Base-by-base conservation (phyloP, 805 yeast genomes). In the Ogataea trehalophila region DNA sequence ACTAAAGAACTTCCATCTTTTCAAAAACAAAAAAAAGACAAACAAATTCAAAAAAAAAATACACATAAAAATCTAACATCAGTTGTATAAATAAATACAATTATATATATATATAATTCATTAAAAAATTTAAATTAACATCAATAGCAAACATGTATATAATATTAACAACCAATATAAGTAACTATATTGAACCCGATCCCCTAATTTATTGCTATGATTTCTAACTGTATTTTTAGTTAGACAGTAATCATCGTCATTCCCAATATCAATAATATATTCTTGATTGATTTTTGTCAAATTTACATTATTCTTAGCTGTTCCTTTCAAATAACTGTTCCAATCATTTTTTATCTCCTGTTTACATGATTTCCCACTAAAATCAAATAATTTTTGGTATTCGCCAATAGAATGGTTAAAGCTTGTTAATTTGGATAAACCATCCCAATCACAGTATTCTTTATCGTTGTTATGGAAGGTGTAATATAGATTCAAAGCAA, bases 401-500 rank as follows among this genome's bases (percentile, higher is more conserved):
- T 52, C 43, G 20, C 51, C 53, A 5, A 51, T 39, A 4, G 58
- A 49, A 17, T 42, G 42, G n/a, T 50, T 50, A 37, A 43, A 49
- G 1, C 45, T 43, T 20, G 51, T 48, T 20, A 58, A 37, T 41
- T 48, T 52, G 3, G 56, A 59, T 2, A 48, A 33, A 1, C 55
- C 57, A 22, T 48, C 48, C 17, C 51, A 52, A 17, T 52, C 42
- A 37, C 62, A 60, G 42, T 37, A 53, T 14, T 33, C 33, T 2
- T 53, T 43, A 31, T 48, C 46, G 34, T 61, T 51, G 16, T 54
- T 45, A 42, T 57, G 48, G 20, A 48, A 55, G 8, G 59, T 50
- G 51, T 64, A 73, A 53, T 63, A 64, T 50, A 68, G 54, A 52
- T 71, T 71, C 48, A 74, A 56, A 5, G 70, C 76, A 47, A 67